Conservation (phyloP, 768 basidiomycete genomes). For the Kwoniella sp. region DNA sequence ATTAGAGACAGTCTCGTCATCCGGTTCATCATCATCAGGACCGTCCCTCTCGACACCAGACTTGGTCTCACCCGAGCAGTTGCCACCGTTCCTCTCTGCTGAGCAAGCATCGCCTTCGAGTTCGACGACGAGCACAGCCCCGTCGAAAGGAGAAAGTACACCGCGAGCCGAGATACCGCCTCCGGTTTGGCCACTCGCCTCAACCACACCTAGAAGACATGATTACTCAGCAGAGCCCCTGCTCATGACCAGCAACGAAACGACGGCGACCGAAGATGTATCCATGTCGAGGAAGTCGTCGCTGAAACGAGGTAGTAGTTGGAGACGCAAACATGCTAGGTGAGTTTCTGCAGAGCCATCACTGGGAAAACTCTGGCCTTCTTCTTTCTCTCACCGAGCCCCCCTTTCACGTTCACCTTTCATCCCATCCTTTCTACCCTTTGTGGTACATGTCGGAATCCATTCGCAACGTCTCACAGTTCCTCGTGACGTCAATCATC, state of each 20-base stretch:
- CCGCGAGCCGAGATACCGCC: conserved; percentile 41
- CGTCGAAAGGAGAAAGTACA: conserved; percentile 35
- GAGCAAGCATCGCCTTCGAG: conserved; percentile 24
- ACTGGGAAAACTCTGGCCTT: background rate
- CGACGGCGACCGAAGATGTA: conserved; percentile 1
- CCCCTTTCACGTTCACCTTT: conserved; percentile 3
- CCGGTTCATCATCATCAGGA: conserved; percentile 16
- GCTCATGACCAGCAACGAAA: background rate
- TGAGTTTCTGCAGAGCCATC: conserved; percentile 36
- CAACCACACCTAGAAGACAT: conserved; percentile 12
- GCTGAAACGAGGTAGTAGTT: conserved; percentile 33
- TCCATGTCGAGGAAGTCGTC: conserved; percentile 9
- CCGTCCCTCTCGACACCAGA: conserved; percentile 19
- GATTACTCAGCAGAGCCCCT: conserved; percentile 6
- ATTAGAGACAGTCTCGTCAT: conserved; percentile 7
- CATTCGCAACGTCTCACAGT: conserved; percentile 8
- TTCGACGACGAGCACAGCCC: conserved; percentile 30
- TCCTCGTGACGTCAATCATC: conserved; percentile 18
- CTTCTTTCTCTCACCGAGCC: background rate
- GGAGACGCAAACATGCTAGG: conserved; percentile 42
- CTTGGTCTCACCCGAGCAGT: background rate
- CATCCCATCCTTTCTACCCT: conserved; percentile 7
- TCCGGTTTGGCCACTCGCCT: conserved; percentile 37
- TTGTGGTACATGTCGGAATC: background rate
- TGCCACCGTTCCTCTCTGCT: conserved; percentile 3